Evolutionary conservation across 306 rosid species (phyloP), one percentile per base, ranked within the genome.

Genomic region (Ormosia semicastrata): DNA sequence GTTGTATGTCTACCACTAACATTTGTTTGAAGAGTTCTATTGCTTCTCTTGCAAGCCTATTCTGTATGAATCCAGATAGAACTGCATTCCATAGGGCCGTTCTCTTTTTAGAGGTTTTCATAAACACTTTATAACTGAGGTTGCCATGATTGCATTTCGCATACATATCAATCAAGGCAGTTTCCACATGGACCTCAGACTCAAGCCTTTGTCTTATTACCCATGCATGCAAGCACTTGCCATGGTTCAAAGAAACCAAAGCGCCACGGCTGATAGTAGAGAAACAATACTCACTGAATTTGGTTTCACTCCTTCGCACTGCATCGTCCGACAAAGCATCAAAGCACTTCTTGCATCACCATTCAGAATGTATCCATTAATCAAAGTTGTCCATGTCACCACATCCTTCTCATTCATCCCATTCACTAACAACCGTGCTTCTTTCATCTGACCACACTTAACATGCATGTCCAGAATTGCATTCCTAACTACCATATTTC

Each of bases 311-410:
- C 94, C 90, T 71, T 87, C 91, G 29, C 17, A 12, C 84, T 87
- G 94, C 98, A 95, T 93, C 54, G 63, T 72, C 66, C 60, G 76
- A 87, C 92, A 90, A 81, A 93, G 86, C 66, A 72, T 80, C 83
- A 95, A 73, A 43, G 95, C 98, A 68, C 85, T 73, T 84, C 83
- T 85, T 15, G 89, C 78, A 82, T 95, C 93, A 40, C 90, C 90
- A 58, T 90, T 87, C 77, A 89, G 65, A 76, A 95, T 82, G 79
- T 86, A 91, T 64, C 97, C 98, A 73, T 86, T 90, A 47, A 93
- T 89, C 94, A 95, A 84, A 54, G 93, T 90, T 14, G 94, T 90
- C 98, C 98, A 95, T 17, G 95, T 87, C 82, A 95, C 91, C 64
- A 93, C 98, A 70, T 95, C 98, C 80, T 89, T 90, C 84, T 81